phyloP scores from a whole-genome alignment of 495 filamentous ascomycete genomes.

The Geoglossum glabrum region DNA sequence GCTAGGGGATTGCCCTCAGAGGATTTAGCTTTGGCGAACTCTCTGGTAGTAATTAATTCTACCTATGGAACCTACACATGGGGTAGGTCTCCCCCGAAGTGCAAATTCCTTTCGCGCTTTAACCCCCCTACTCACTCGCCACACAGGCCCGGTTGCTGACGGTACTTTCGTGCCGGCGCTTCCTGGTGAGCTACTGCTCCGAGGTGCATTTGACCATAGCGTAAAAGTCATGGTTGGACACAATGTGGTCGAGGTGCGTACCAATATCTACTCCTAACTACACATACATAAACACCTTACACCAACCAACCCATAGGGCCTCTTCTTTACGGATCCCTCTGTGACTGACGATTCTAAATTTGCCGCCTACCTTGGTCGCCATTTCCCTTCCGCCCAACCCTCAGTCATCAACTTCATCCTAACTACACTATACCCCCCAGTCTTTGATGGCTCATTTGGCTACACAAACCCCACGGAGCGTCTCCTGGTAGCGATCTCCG shows the following conservation, averaged over 20 bases:
- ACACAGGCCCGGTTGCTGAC: constrained; percentile 43
- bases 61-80: constrained; percentile 34
- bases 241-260: constrained; percentile 29
- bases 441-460: constrained; percentile 26
- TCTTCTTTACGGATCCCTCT: constrained; percentile 28
- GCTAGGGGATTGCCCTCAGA: constrained; percentile 27
- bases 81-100: constrained; percentile 32
- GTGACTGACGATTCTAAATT: constrained; percentile 28
- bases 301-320: constrained; percentile 27
- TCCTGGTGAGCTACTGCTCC: constrained; percentile 30
- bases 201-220: constrained; percentile 28
- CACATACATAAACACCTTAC: constrained; percentile 14
- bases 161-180: constrained; percentile 31
- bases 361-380: constrained; percentile 21
- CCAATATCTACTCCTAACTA: constrained; percentile 24
- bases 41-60: constrained; percentile 28
- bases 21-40: constrained; percentile 29
- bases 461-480: constrained; percentile 31
- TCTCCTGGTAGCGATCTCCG: constrained; percentile 19
- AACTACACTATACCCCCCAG: constrained; percentile 27
- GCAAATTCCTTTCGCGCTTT: constrained; percentile 27
- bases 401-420: constrained; percentile 22
- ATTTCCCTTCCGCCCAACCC: constrained; percentile 24
- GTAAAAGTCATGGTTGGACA: constrained; percentile 35
- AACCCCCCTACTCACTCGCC: constrained; percentile 28